Evolutionary conservation across 345 rosid species (phyloP).

Genomic region (Camelina laxa): DNA sequence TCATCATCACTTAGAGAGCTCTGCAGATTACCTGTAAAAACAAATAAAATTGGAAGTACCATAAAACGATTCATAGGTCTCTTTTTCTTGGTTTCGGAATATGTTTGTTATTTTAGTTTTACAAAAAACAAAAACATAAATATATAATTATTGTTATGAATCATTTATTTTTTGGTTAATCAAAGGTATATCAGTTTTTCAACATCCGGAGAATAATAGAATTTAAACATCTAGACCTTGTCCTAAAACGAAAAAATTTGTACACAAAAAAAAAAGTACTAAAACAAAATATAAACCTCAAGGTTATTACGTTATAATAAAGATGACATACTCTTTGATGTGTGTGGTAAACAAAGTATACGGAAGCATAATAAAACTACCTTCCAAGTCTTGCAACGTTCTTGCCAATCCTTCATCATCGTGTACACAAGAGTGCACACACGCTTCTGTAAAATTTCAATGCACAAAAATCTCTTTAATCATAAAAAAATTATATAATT

Average conservation of each 20-base stretch:
- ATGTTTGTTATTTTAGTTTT: not conserved
- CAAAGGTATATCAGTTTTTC: not conserved
- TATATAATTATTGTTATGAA: not conserved
- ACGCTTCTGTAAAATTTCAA: not conserved
- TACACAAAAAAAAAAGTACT: not conserved
- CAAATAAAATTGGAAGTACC: not conserved
- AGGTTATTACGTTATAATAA: not conserved
- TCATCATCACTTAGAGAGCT: conserved; percentile 35
- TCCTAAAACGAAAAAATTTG: not conserved
- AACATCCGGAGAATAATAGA: not conserved
- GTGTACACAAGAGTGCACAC: not conserved
- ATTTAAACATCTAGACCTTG: not conserved
- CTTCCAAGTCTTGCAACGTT: conserved; percentile 23
- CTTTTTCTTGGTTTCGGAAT: not conserved
- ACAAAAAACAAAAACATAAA: not conserved
- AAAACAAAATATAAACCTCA: not conserved
- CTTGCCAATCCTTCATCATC: conserved; percentile 29
- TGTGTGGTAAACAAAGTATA: not conserved
- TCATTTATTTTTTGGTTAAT: not conserved
- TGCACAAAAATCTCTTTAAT: not conserved
- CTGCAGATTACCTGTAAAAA: conserved; percentile 28
- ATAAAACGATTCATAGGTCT: not conserved
- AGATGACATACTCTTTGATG: not conserved
- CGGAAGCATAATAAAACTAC: conserved; percentile 3
- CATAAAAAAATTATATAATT: too few species aligned